Evolutionary conservation across 345 rosid genomes (phyloP).

Genomic region (Corymbia maculata): DNA sequence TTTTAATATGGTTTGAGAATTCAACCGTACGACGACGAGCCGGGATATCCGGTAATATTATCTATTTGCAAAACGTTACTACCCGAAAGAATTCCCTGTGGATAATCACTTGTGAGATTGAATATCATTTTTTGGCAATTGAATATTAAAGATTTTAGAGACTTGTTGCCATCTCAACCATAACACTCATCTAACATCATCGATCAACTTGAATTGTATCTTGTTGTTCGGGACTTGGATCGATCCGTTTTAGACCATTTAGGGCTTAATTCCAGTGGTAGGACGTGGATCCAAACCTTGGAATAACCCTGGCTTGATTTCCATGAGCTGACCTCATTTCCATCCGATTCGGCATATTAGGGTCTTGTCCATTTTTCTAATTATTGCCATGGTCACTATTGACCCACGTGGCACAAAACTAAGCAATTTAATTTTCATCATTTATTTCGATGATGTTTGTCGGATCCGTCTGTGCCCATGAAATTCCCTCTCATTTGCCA

Average conservation of each 20-base stretch:
- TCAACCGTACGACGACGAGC: not conserved
- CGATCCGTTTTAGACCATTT: accelerated
- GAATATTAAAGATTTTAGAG: not conserved
- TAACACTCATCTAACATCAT: not conserved
- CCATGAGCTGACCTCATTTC: not conserved
- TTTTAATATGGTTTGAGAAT: not conserved
- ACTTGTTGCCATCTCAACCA: accelerated
- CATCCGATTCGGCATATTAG: not conserved
- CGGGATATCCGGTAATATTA: not conserved
- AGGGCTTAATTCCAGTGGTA: not conserved
- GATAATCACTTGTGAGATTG: not conserved
- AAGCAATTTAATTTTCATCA: not conserved
- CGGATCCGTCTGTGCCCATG: not conserved
- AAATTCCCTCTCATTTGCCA: not conserved
- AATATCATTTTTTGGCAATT: not conserved
- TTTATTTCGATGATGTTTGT: not conserved
- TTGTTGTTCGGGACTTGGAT: not conserved
- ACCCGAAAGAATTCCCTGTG: accelerated
- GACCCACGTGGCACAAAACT: not conserved
- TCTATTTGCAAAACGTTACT: not conserved
- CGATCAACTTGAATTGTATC: not conserved
- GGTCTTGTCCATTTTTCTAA: not conserved
- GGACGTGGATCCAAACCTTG: not conserved
- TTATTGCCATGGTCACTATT: not conserved
- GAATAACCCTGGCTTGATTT: not conserved